Base-by-base conservation (phyloP, 2,329 filamentous ascomycete genomes). In the Laburnicola sp. region DNA sequence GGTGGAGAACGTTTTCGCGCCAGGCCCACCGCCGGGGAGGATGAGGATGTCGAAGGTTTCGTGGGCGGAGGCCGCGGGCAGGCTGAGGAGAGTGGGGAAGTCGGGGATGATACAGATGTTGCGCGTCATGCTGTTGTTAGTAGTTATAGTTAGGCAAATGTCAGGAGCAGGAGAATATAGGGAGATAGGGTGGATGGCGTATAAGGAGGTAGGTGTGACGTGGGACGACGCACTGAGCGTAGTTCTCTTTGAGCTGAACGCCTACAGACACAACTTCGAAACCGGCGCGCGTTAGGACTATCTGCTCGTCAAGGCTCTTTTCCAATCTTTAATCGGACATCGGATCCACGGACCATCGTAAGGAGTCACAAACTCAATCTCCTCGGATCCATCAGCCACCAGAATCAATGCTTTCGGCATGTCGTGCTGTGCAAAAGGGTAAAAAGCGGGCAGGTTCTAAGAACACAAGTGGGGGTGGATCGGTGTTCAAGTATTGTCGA, bases 301-400 rank as follows among this genome's bases (percentile, higher is more conserved):
- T 11, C 7, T 6, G 3, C 11, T 2, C 6, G 9, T 45, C 25
- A 30, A n/a, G 10, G 11, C 21, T 30, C 21, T 42, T 6, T 16
- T 3, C 28, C 35, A 10, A 32, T 21, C 3, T 36, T 8, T 40
- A 16, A 31, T 11, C 21, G 10, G 9, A 41, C 37, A 7, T n/a
- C 41, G 32, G 51, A 42, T n/a, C 2, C 11, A 51, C 60, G 23
- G 59, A 74, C 69, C 71, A 62, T 75, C 72, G 39, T 74, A 74
- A 2, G 71, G 64, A 3, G 70, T 74, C 6, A 75, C 70, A 42
- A 74, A 74, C 47, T 75, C 72, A 48, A 74, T 74, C 56, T 75
- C 73, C 55, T 75, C 73, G 0, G 64, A 66, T 34, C 72, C 73
- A 57, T 74, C 70, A 3, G 72, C 71, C 10, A 75, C 57, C 6